Base-by-base conservation (phyloP, 139 green algal genomes). In the Penium margaritaceum region DNA sequence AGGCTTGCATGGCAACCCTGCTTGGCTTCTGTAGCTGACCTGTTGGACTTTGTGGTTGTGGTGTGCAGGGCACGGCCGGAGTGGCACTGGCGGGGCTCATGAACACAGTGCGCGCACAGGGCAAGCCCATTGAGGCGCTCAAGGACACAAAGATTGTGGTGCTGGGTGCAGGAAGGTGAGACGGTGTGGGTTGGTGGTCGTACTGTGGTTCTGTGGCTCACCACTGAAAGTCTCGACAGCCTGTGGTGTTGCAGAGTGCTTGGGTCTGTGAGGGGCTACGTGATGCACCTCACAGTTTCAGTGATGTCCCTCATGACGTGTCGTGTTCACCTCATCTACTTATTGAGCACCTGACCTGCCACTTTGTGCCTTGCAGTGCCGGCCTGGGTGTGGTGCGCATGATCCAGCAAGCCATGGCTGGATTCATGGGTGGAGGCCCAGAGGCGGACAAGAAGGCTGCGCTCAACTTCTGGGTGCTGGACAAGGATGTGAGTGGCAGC, bases 381-480 rank as follows among this genome's bases (percentile, higher is more conserved):
- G 74, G 67, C 1, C 27, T 73, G 27, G 74, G 74, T 0, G 67
- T 81, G 34, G 24, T 78, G 29, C 63, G 58, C 30, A 67, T 67
- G 46, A 46, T 77, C 43, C 67, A 43, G 3, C 36, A 70, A 46
- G 35, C 66, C 17, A 78, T 81, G 74, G 74, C 74, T 1, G 1
- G 2, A 51, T 19, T 62, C 27, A 32, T 77, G 14, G 74, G 74
- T 7, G 67, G n/a, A 27, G 41, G 30, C 2, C 70, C 36, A 46
- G 29, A 19, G n/a, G 66, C 73, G 12, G 33, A 51, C 33, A 41
- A 27, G 27, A 30, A 44, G 33, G 64, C 73, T 32, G 65, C 65
- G 19, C 24, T 32, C 39, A 73, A 80, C 46, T 80, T 80, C 63
- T 80, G 73, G 73, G 29, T 80, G n/a, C 27, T 80, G 14, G 73